Base-by-base conservation (phyloP, 192 early-diverging fungal genomes). In the Umbelopsis vinacea region DNA sequence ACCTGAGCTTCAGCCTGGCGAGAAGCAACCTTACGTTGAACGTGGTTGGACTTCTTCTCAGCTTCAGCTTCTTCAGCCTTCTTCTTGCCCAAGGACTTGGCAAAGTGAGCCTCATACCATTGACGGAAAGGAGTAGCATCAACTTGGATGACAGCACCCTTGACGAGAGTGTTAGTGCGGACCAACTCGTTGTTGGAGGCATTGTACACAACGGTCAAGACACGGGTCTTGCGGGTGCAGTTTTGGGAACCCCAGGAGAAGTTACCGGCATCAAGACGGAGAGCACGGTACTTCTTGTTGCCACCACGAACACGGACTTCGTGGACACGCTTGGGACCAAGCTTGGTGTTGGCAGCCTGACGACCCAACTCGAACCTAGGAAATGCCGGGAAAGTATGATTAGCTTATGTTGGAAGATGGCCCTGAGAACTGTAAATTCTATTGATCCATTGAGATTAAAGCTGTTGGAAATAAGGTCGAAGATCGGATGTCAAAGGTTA, bases 141-240 rank as follows among this genome's bases (percentile, higher is more conserved):
- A 74, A 99, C 92, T 84, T 99, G 95, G 71, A 99, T 90, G 73
- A 99, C 93, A 68, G 92, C 90, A 76, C 96, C 94, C 93, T 99
- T 99, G 63, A 99, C 97, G 48, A 99, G 88, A 66, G 97, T 99
- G 92, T 96, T 96, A 86, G 97, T 99, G 81, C 97, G 96, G 85
- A 99, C 97, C 79, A 99, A 89, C 88, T 99, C 97, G 93, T 99
- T 99, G 95, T 98, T 98, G 85, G 97, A 96, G 74, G 97, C 91
- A 87, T 99, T 99, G 93, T 98, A 99, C 72, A 93, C 92, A 77
- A 99, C 97, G 66, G 86, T 83, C 79, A 97, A 86, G 76, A 96
- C 92, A 91, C 97, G 94, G 76, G 95, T 92, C 92, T 97, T 97
- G 88, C 92, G 93, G 77, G 97, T 93, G 86, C 92, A 82, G 68